phyloP scores from a whole-genome alignment of 2,329 filamentous ascomycete species.

The Diaporthe nobilis region DNA sequence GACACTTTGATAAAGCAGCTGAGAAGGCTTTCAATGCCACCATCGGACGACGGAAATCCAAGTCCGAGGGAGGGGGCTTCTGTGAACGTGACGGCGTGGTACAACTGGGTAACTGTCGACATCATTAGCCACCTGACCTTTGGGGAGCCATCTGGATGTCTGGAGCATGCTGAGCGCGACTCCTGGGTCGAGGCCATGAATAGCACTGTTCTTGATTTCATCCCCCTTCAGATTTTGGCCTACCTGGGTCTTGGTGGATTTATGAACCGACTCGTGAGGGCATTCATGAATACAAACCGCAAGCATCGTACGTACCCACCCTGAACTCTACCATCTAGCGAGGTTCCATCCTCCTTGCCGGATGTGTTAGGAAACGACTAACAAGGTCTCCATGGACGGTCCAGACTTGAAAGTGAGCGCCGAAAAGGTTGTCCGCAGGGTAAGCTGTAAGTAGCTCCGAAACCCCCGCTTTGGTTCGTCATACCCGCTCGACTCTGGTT shows the following conservation, averaged over 20 bases:
- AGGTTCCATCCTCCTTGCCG: neutral
- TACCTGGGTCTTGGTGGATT: neutral
- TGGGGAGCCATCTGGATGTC: constrained; percentile 46
- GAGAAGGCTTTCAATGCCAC: constrained; percentile 6
- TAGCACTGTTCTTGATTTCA: constrained; percentile 37
- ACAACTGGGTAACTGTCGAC: constrained; percentile 46
- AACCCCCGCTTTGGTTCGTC: neutral
- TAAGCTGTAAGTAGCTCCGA: neutral
- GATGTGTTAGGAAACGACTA: neutral
- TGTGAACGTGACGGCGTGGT: constrained; percentile 44
- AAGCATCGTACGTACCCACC: constrained; percentile 11
- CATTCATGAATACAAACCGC: neutral
- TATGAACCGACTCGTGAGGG: neutral
- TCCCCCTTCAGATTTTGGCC: constrained; percentile 13
- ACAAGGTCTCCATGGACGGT: neutral
- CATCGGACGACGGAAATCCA: neutral
- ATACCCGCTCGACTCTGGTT: neutral
- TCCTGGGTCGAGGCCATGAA: constrained; percentile 45
- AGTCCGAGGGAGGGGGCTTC: neutral
- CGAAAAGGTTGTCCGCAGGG: constrained; percentile 14
- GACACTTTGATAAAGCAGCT: constrained; percentile 42
- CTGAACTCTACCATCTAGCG: neutral
- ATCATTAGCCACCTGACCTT: constrained; percentile 47
- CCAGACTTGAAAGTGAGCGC: constrained; percentile 18
- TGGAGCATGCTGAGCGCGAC: constrained; percentile 43